These are phyloP conservation scores for Pichia scutulata DNA, from an alignment of 805 yeast genomes.

Conservation along the genomic window DNA sequence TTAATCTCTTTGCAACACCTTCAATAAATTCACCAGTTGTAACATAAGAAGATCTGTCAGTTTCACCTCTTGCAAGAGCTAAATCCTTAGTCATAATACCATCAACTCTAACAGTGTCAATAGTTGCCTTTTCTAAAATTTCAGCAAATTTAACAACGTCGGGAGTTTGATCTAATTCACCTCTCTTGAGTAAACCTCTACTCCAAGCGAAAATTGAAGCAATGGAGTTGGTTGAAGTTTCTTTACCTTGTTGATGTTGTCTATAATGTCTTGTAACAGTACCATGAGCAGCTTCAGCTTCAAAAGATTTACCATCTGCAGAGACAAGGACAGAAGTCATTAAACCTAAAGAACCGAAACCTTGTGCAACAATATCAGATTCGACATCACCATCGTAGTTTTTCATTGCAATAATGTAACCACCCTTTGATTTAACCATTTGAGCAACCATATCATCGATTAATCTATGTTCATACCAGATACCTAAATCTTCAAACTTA, in stretches of 20 bases:
- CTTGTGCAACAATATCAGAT: conserved; percentile 95
- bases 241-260: conserved; percentile 93
- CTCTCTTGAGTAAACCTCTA: conserved; percentile 89
- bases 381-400: conserved; percentile 98
- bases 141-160: conserved; percentile 78
- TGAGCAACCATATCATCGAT: conserved; percentile 99
- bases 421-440: conserved; percentile 94
- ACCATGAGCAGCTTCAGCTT: conserved; percentile 98
- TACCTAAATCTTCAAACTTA: conserved; percentile 69
- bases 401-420: conserved; percentile 91
- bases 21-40: conserved; percentile 88
- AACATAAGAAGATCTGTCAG: conserved; percentile 74
- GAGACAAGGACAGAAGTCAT: conserved; percentile 96
- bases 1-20: conserved; percentile 65
- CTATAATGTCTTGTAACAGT: conserved; percentile 97
- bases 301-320: conserved; percentile 95
- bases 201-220: conserved; percentile 98
- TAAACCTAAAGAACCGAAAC: conserved; percentile 92
- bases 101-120: conserved; percentile 77
- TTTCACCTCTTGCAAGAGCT: conserved; percentile 83
- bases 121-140: conserved; percentile 70
- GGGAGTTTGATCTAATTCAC: conserved; percentile 78
- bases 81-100: conserved; percentile 94
- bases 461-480: conserved; percentile 94
- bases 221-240: conserved; percentile 94